Evolutionary conservation across 352 stramenopile species (phyloP), one percentile per base, ranked within the genome.

Genomic region (Hyaloperonospora brassicae): DNA sequence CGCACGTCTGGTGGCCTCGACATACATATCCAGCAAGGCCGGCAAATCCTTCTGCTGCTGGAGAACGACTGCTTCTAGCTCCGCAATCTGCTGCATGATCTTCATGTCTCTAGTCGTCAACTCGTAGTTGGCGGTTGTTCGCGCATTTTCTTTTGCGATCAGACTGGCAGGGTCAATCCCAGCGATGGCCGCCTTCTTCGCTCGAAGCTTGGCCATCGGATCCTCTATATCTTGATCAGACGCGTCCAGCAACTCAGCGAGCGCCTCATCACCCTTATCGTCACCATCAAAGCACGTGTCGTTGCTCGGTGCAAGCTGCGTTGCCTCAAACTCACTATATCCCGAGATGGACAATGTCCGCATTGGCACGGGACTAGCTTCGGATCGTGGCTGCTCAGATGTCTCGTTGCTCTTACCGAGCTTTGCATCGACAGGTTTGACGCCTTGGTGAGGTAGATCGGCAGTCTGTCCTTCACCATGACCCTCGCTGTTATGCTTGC

Each of bases 1-100:
- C n/a, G 61, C 47, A 27, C 67, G 66, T 58, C 76, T 59, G 3
- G 56, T 70, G 17, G 62, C 56, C 31, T 76, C 60, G 13, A 60
- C 59, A 43, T 64, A 62, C 47, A 78, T 76, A 47, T 72, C 68
- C 24, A 83, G 35, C 47, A 85, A 58, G 36, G 58, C 62, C 8
- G 61, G 64, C 23, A 85, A 49, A 44, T 85, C 74, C 36, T 69
- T 60, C 57, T 85, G 72, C 45, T 66, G 56, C 53, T 80, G 59
- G 51, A 77, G 58, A 22, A 81, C 68, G 39, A 59, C 51, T 21
- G 61, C 48, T 65, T 85, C 74, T 25, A 81, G 62, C 21, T 67
- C 67, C 21, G 58, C 60, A 8, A 85, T 76, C 14, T 75, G 52
- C 0, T 48, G 56, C 70, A 85, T 82, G 7, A 72, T 56, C 13